These are phyloP conservation scores for Diplodia mutila DNA, from an alignment of 2,329 filamentous ascomycete species.

Conservation along the genomic window DNA sequence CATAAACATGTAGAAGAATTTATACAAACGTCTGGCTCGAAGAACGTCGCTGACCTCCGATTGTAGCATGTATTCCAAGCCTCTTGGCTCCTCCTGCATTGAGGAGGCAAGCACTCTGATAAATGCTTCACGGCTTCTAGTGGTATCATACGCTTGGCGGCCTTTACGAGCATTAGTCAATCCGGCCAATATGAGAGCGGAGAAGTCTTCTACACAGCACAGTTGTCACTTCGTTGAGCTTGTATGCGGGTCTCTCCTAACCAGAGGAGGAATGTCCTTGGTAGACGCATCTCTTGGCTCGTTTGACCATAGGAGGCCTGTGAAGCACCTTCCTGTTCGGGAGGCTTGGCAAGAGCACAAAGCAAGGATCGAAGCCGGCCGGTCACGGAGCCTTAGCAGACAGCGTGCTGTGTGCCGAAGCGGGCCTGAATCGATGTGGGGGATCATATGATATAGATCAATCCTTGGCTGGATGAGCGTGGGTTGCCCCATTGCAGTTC, in stretches of 20 bases:
- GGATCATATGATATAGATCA: slow-evolving; percentile 4
- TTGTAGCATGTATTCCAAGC: neutral
- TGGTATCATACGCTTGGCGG: slow-evolving; percentile 15
- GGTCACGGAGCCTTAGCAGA: neutral
- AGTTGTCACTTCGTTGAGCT: neutral
- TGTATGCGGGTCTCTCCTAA: slow-evolving; percentile 16
- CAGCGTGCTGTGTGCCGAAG: slow-evolving; percentile 4
- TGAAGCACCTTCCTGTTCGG: slow-evolving; percentile 6
- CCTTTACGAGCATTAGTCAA: neutral
- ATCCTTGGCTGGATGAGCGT: neutral
- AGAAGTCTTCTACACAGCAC: neutral
- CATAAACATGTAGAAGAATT: neutral
- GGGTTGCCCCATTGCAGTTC: neutral
- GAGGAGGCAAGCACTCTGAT: slow-evolving; percentile 1
- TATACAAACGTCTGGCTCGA: neutral
- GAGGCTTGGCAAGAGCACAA: slow-evolving; percentile 1
- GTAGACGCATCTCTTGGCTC: slow-evolving; percentile 9
- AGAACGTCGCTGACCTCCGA: slow-evolving; percentile 15
- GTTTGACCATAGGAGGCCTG: neutral
- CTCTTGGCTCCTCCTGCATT: slow-evolving; percentile 22
- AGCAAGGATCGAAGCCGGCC: slow-evolving; percentile 2
- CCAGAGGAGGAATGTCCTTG: slow-evolving; percentile 11
- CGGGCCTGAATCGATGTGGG: neutral
- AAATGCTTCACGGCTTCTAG: slow-evolving; percentile 7
- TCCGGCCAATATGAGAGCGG: neutral